These are phyloP conservation scores for Solanum commersonii DNA, from an alignment of 257 asterid species.

Conservation along the genomic window DNA sequence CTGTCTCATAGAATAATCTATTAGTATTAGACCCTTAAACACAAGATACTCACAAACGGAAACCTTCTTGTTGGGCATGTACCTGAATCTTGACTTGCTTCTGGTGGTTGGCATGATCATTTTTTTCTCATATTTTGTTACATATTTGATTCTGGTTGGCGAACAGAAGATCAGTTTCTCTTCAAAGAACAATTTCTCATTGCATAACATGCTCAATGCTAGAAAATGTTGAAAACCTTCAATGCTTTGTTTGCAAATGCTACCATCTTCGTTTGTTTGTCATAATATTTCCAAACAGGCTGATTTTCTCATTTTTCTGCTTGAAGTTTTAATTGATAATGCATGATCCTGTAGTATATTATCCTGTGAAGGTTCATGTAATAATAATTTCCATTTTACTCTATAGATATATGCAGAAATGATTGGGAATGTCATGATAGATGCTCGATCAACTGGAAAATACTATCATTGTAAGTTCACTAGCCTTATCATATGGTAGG, in stretches of 20 bases:
- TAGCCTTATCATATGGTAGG: background rate
- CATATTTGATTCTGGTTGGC: background rate
- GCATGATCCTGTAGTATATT: background rate
- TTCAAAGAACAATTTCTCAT: background rate
- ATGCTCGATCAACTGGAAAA: slow-evolving; percentile 99
- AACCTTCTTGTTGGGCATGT: background rate
- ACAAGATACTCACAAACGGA: background rate
- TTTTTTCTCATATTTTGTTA: background rate
- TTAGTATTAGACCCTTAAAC: background rate
- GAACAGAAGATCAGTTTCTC: background rate
- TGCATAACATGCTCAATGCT: background rate
- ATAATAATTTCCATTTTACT: background rate
- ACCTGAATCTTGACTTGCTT: background rate
- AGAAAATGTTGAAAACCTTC: background rate
- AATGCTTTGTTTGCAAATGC: background rate
- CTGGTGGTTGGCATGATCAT: background rate
- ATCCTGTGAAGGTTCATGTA: background rate
- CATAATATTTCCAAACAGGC: background rate
- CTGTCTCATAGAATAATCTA: background rate
- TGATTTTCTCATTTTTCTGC: background rate
- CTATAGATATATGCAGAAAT: slow-evolving; percentile 93
- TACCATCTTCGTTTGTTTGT: background rate
- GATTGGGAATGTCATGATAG: slow-evolving; percentile 84
- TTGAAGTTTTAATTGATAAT: background rate
- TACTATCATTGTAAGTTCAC: slow-evolving; percentile 82